These are phyloP conservation scores for Sugiyamaella qingdaonensis DNA, from an alignment of 805 yeast genomes.

Conservation along the genomic window DNA sequence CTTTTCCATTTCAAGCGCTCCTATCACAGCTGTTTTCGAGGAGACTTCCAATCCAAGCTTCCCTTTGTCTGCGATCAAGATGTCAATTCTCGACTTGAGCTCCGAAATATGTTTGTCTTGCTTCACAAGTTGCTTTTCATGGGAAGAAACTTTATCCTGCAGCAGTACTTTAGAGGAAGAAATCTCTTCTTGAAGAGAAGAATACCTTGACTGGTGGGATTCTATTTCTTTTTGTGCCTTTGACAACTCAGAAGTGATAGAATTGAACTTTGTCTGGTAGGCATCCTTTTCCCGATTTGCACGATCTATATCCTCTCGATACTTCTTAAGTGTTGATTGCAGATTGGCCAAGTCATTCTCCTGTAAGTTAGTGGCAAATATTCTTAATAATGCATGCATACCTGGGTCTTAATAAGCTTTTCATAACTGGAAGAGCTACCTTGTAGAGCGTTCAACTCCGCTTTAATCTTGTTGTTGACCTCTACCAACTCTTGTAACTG, in stretches of 20 bases:
- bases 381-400: conserved; percentile 1
- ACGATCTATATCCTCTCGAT: conserved; percentile 7
- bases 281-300: conserved; percentile 16
- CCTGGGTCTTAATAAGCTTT: conserved; percentile 32
- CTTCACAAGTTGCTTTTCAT: conserved; percentile 18
- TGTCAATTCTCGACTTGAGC: conserved; percentile 14
- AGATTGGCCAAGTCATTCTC: conserved; percentile 25
- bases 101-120: conserved; percentile 19
- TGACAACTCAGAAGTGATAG: conserved; percentile 23
- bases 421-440: conserved; percentile 36
- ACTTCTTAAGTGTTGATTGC: conserved; percentile 13
- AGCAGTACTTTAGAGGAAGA: conserved; percentile 40
- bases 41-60: conserved; percentile 18
- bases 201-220: conserved; percentile 11
- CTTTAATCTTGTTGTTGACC: conserved; percentile 44
- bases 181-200: conserved; percentile 42
- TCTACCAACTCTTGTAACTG: conserved; percentile 37
- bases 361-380: conserved; percentile 1
- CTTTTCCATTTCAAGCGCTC: conserved; percentile 15
- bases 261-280: conserved; percentile 12
- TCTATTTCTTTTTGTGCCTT: conserved; percentile 27
- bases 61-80: conserved; percentile 11
- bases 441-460: conserved; percentile 38
- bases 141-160: conserved; percentile 32
- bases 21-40: conserved; percentile 21